Base-by-base conservation (phyloP, 2,329 filamentous ascomycete species). In the Chaetomium globosum region DNA sequence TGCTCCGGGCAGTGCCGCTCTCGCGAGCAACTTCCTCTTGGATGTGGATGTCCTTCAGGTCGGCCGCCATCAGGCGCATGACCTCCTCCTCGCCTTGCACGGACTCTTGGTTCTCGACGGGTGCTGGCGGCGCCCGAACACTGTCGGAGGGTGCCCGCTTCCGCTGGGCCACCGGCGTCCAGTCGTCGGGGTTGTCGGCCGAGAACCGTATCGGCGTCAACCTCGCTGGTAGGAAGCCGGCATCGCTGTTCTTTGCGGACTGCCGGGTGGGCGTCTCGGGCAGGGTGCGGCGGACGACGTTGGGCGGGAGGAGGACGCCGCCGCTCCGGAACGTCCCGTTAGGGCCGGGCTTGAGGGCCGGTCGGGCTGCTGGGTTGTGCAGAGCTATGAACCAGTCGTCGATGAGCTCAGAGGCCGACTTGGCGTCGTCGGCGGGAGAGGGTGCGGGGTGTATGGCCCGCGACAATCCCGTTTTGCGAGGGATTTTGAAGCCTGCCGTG, bases 101-200 rank as follows among this genome's bases (percentile, higher is more conserved):
- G 1, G 6, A 4, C 2, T 10, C 9, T 19, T 13, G 19, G 8
- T 59, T 5, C 26, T 28, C 13, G 16, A 30, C 10, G 2, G 26
- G 30, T 13, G 30, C 16, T 2, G 31, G 16, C 6, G 1, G 13
- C 7, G 2, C 16, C 9, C 43, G 55, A 2, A 52, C 9, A 13
- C 3, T 21, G 5, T 43, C 21, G n/a, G 36, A 46, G 43, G n/a
- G 8, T 1, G 16, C 6, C 5, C 19, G 4, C 21, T 77, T 74
- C 80, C 80, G 83, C 9, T 79, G 77, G 36, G 79, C 74, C 0
- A 79, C 79, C 0, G 81, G 76, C 48, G 77, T 80, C 81, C 81
- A 83, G n/a, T 76, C 73, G 19, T 81, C 78, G 0, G 75, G 74
- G 53, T 79, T 78, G 23, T 76, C 76, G 4, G 75, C 71, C 33